phyloP scores from a whole-genome alignment of 2,329 filamentous ascomycete genomes.

The Aspergillus unguis region DNA sequence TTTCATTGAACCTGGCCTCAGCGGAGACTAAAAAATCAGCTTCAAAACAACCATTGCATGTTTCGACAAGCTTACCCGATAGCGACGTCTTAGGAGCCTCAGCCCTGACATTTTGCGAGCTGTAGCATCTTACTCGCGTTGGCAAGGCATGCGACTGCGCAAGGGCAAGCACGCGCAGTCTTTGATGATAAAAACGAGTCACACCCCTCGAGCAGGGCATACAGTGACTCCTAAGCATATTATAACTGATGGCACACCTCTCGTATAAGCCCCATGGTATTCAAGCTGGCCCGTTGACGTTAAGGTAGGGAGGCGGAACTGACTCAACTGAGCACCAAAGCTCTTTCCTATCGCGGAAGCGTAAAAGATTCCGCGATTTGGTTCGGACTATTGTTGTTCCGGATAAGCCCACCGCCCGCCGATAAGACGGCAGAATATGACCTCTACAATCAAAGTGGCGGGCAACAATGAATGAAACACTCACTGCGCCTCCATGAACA shows the following conservation, averaged over 20 bases:
- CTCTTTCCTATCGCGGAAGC: constrained; percentile 21
- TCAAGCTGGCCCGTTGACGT: constrained; percentile 20
- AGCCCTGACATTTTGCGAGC: constrained; percentile 10
- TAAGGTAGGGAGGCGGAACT: constrained; percentile 6
- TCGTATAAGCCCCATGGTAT: constrained; percentile 15
- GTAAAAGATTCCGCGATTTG: constrained; percentile 11
- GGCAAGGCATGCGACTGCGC: constrained; percentile 16
- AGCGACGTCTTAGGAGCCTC: constrained; percentile 21
- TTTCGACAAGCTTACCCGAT: constrained; percentile 23
- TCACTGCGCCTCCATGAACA: neutral
- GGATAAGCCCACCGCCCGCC: constrained; percentile 14
- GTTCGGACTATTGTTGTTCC: constrained; percentile 16
- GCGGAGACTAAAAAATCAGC: constrained; percentile 34
- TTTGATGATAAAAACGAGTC: constrained; percentile 24
- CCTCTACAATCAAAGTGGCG: neutral
- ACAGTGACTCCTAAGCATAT: constrained; percentile 29
- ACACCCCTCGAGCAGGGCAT: constrained; percentile 32
- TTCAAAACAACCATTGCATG: neutral
- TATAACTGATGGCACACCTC: constrained; percentile 9
- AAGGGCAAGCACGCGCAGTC: constrained; percentile 20
- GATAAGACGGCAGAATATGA: neutral
- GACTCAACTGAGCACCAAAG: neutral
- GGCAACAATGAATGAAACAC: neutral
- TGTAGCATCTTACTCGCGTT: constrained; percentile 12
- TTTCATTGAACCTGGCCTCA: constrained; percentile 77